These are phyloP conservation scores for Debaryomycetaceae sp. DNA, from an alignment of 1,139 yeast species.

Conservation along the genomic window DNA sequence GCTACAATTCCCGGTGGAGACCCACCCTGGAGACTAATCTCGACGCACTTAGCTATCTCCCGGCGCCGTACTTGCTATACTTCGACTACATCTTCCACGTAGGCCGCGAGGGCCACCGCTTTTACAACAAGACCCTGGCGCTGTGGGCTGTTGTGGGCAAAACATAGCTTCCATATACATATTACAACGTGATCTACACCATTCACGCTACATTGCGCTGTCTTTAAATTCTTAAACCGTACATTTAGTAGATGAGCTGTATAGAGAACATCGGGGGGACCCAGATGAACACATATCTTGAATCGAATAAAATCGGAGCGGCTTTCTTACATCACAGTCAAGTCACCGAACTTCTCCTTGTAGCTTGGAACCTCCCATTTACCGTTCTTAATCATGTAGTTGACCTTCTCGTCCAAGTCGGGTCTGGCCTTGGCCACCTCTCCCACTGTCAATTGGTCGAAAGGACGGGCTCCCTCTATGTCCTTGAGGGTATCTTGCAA, in stretches of 20 bases:
- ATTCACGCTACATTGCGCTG: background rate
- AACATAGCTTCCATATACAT: background rate
- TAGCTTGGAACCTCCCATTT: slow-evolving; percentile 98
- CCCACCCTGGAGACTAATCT: slow-evolving; percentile 3
- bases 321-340: slow-evolving; percentile 78
- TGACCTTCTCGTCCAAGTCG: slow-evolving; percentile 94
- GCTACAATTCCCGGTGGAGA: slow-evolving; percentile 17
- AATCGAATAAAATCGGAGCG: background rate
- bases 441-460: slow-evolving; percentile 93
- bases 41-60: slow-evolving; percentile 12
- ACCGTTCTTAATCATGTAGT: slow-evolving; percentile 93
- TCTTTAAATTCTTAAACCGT: background rate
- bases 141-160: slow-evolving; percentile 4
- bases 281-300: background rate
- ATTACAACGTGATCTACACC: no score
- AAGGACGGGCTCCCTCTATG: slow-evolving; percentile 96
- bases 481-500: slow-evolving; percentile 85
- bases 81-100: slow-evolving; percentile 15
- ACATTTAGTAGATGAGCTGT: background rate
- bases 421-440: slow-evolving; percentile 95
- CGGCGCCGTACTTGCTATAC: slow-evolving; percentile 11
- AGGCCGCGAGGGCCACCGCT: slow-evolving; percentile 4
- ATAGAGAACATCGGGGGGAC: background rate
- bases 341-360: slow-evolving; percentile 95
- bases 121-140: slow-evolving; percentile 2